Base-by-base conservation (phyloP, 192 early-diverging fungal species). In the Linnemannia elongata region DNA sequence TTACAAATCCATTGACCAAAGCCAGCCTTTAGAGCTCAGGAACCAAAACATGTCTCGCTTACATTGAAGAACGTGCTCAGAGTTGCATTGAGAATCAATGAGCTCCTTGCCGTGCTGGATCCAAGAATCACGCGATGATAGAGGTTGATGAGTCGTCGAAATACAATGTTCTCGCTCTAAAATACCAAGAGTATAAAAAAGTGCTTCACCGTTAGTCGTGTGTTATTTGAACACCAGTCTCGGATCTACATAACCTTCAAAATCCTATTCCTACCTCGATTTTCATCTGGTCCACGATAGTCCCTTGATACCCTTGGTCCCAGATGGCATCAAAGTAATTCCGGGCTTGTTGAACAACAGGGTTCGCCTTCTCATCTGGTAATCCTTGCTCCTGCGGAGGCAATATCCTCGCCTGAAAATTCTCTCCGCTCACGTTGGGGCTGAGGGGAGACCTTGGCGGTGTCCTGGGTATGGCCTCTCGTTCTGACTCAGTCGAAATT, bases 11-110 rank as follows among this genome's bases (percentile, higher is more conserved):
- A 4, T 24, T 45, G 30, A 22, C n/a, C 54, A 60, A 6, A 6
- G 1, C 39, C 6, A 30, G 44, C 38, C 60, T 4, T 27, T 10
- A 41, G 18, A 73, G 18, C 1, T 54, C 49, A 20, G 24, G 13
- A 17, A 49, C 24, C 20, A 9, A 27, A 72, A 27, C 12, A 66
- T 13, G 6, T 15, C 9, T 9, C 13, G 10, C 89, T 36, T 85
- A 90, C 89, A 52, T 54, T 77, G 74, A 92, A 92, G 33, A 93
- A 82, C 17, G 81, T 84, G 27, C 79, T 80, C 22, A 93, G 72
- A 4, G 92, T 91, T 38, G 83, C 82, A 6, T 76, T 82, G 5
- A 91, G 83, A 60, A 93, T 89, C 24, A 82, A 75, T 12, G 74
- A 44, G 18, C 89, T 80, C 41, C 88, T 91, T 2, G 57, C 27